Percentiles rank a stretch among this genome's conserved stretches.
phyloP scores from a whole-genome alignment of 176 grass and related monocot species.

The Oryza longistaminata region DNA sequence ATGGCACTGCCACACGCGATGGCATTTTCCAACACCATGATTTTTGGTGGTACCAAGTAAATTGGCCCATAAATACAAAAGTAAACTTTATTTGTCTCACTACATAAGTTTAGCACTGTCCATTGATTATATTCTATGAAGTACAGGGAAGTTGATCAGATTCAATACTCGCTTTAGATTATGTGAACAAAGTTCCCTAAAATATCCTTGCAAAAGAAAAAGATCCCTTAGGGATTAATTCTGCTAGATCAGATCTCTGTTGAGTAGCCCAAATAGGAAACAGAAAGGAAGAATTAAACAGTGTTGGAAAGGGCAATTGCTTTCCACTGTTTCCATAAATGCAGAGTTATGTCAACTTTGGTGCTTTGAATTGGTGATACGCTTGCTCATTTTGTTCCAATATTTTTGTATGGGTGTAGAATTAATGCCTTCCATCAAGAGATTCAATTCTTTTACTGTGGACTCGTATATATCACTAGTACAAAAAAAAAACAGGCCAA shows the following conservation, averaged over 20 bases:
- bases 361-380: background rate
- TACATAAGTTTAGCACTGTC: background rate
- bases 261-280: background rate
- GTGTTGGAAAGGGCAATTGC: background rate
- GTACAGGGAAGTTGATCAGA: background rate
- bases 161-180: background rate
- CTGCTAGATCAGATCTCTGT: background rate
- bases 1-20: too few relatives aligned
- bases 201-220: background rate
- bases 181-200: background rate
- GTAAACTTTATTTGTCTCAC: background rate
- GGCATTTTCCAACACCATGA: too few relatives aligned
- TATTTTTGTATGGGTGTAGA: constrained; percentile 1
- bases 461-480: background rate
- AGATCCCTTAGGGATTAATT: background rate
- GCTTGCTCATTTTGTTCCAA: background rate
- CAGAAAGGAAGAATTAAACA: background rate
- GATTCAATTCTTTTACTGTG: background rate
- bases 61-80: background rate
- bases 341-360: background rate
- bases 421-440: background rate
- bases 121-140: background rate
- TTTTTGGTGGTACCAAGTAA: too few relatives aligned
- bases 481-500: background rate
- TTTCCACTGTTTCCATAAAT: background rate